Base-by-base conservation (phyloP, 768 basidiomycete species). In the Boletus edulis region DNA sequence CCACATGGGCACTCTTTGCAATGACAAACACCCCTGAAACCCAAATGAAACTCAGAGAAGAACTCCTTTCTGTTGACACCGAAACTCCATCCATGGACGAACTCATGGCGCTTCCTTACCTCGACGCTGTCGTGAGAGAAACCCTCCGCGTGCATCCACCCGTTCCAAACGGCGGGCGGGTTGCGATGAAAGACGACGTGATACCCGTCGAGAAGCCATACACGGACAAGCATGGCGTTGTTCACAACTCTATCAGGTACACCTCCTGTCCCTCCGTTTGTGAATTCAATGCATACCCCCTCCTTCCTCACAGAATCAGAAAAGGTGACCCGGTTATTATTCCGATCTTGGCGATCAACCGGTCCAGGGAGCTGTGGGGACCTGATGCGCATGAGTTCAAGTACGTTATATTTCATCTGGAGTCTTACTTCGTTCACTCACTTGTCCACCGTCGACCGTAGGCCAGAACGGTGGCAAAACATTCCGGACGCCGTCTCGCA, bases 71-170 rank as follows among this genome's bases (percentile, higher is more conserved):
- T 0, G 70, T 85, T 11, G 61, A 73, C 3, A 82, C 81, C 0
- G 81, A 86, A 14, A 79, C 70, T 1, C 86, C 86, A 1, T 77
- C 78, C 1, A 88, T 89, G 83, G 88, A 91, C 31, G 78, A 85
- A 41, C 76, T 91, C 1, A 79, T 81, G 52, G 73, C 77, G 3
- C 73, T 92, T 6, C 79, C 85, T 0, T 89, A 87, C 63, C 81
- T 91, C 13, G 89, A 89, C 59, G 74, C 72, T 18, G 78, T 87
- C 13, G 78, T 86, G 2, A 77, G 81, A 14, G 86, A 87, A 69
- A 80, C 78, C 0, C 67, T 87, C 51, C 79, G 86, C 0, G 43
- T 84, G 2, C 42, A 61, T 31, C 54, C 83, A 0, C 83, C 84
- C 1, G 76, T 86, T 2, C 70, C 77, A 3, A 62, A 55, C n/a